Conservation (phyloP, 2,329 filamentous ascomycete species). For the Diaporthe nobilis region DNA sequence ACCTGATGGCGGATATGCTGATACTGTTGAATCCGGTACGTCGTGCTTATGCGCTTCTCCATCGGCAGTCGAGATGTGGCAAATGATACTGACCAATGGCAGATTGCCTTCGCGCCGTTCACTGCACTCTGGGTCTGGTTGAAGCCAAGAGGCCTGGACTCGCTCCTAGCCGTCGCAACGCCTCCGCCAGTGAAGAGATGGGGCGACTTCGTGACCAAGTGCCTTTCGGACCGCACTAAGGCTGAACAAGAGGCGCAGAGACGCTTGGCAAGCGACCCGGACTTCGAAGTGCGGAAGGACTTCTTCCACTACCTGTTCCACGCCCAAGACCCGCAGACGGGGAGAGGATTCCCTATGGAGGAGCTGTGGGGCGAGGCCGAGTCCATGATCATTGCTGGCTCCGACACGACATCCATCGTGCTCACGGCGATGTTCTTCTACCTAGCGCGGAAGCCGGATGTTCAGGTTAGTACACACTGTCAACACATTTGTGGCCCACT, state of each 20-base stretch:
- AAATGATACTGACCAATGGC: not conserved
- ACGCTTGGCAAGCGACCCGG: slow-evolving; percentile 17
- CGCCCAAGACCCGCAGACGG: slow-evolving; percentile 46
- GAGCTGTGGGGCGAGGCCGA: slow-evolving; percentile 36
- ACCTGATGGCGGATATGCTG: slow-evolving; percentile 40
- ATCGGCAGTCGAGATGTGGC: not conserved
- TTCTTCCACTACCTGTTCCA: slow-evolving; percentile 47
- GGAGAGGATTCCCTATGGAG: slow-evolving; percentile 38
- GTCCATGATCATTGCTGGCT: slow-evolving; percentile 44
- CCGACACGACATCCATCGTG: slow-evolving; percentile 39
- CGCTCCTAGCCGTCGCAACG: slow-evolving; percentile 43
- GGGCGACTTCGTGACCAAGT: slow-evolving; percentile 44
- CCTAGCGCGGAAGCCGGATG: slow-evolving; percentile 36
- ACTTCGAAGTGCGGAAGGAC: slow-evolving; percentile 44
- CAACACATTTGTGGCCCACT: too few relatives aligned
- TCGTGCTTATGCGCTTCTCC: not conserved
- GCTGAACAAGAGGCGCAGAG: slow-evolving; percentile 39
- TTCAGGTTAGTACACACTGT: not conserved
- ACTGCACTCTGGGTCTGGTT: slow-evolving; percentile 46
- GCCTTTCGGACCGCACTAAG: slow-evolving; percentile 43
- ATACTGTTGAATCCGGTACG: slow-evolving; percentile 43
- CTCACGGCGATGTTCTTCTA: slow-evolving; percentile 40
- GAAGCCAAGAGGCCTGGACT: slow-evolving; percentile 45
- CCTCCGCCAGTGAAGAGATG: slow-evolving; percentile 45
- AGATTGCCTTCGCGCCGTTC: slow-evolving; percentile 46